Base-by-base conservation (phyloP, 345 rosid genomes). In the Ailanthus altissimus region DNA sequence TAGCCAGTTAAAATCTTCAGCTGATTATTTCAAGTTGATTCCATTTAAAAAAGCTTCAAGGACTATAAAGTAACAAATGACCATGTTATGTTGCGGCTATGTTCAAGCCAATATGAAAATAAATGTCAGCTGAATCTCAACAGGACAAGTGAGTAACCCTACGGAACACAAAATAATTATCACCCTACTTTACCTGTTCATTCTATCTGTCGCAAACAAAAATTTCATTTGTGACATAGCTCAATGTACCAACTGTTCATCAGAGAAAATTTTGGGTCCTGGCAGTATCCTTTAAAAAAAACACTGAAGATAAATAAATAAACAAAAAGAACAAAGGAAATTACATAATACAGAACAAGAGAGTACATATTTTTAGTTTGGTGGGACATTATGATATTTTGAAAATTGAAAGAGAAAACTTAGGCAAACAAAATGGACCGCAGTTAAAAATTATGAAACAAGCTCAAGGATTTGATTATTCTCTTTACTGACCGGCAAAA, bases 401-500 rank as follows among this genome's bases (percentile, higher is more conserved):
- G 21, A 42, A n/a, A 65, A 4, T 4, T 18, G 40, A 40, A 40
- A 20, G 47, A 26, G 50, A 65, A 11, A 51, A 75, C 54, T 38
- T 32, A 36, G 38, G 8, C 46, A 51, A 64, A 51, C 21, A 26
- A 68, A 76, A 23, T 36, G n/a, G 66, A 61, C 66, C 79, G 60
- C 18, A 15, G 16, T 45, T 53, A 53, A 58, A 57, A 42, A 20
- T 18, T 3, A 64, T 50, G 18, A 64, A 56, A 28, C 58, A 72
- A 54, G 59, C 47, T 6, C 18, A 72, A 26, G 46, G 42, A 77
- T 32, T n/a, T 32, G 25, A 40, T 20, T 49, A 49, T 49, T 68
- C n/a, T 49, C 23, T 15, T 8, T n/a, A 8, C 43, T 49, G 57
- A 23, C n/a, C 3, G 15, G 43, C 6, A 25, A 72, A 72, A 56